Evolutionary conservation across 768 basidiomycete species (phyloP).

Genomic region (Mycena kentingensis): DNA sequence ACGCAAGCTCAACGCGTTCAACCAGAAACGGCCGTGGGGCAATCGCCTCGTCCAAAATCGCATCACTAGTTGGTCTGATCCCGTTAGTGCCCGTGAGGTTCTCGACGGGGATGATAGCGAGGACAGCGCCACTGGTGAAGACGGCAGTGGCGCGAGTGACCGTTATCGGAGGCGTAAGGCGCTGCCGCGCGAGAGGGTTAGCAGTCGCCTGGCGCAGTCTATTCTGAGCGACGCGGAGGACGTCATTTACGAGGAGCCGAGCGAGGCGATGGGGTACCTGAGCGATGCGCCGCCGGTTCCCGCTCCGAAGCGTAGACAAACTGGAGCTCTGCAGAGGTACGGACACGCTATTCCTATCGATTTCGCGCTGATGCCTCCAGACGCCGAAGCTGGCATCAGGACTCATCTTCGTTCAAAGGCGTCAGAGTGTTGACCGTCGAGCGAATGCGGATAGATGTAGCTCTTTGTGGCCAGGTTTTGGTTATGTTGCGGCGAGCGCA

Average conservation of each 20-base stretch:
- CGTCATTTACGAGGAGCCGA: conserved; percentile 15
- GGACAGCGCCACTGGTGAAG: conserved; percentile 23
- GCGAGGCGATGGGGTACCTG: conserved; percentile 15
- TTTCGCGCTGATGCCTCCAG: conserved; percentile 28
- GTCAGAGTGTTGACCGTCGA: conserved; percentile 55
- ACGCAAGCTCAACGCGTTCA: conserved; percentile 38
- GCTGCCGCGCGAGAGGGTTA: conserved; percentile 3
- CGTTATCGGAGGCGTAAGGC: background rate
- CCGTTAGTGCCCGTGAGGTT: conserved; percentile 43
- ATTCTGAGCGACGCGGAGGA: conserved; percentile 9
- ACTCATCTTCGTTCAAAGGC: conserved; percentile 50
- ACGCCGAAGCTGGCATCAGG: conserved; percentile 65
- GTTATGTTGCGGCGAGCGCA: conserved; percentile 67
- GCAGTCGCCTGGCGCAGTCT: conserved; percentile 8
- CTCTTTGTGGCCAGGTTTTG: conserved; percentile 72
- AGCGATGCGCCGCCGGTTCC: conserved; percentile 15
- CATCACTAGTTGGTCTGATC: conserved; percentile 59
- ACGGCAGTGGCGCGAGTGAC: conserved; percentile 7
- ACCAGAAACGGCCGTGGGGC: conserved; percentile 44
- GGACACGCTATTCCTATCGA: conserved; percentile 17
- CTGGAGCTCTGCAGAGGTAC: conserved; percentile 33
- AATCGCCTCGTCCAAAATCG: conserved; percentile 40
- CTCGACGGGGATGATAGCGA: conserved; percentile 34
- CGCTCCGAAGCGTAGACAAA: conserved; percentile 18
- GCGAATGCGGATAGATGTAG: conserved; percentile 77